Base-by-base conservation (phyloP, 352 stramenopile genomes). In the Phytophthora parvispora region DNA sequence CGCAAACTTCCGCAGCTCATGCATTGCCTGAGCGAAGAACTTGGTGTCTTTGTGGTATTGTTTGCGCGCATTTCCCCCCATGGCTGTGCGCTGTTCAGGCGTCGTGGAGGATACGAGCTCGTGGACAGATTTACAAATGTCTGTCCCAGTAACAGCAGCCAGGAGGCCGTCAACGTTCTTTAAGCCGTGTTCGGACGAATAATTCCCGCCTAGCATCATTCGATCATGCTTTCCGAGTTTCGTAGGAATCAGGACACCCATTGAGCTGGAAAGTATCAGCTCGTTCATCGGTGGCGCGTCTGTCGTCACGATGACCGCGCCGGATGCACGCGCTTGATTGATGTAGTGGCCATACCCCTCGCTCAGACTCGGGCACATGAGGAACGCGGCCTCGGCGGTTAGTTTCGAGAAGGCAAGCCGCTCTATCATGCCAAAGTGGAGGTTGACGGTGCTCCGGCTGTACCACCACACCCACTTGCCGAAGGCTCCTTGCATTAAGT, bases 391-490 rank as follows among this genome's bases (percentile, higher is more conserved):
- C 15, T 49, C 42, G 6, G 42, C 42, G 8, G 42, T 49, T 15
- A 49, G 42, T 16, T 49, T 49, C n/a, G n/a, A 27, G 42, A 49
- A 49, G 42, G 42, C 15, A 2, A 49, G n/a, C 13, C 42, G 42
- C 24, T 49, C 42, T 20, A 49, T 27, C 42, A 49, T 49, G 42
- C 42, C 42, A 16, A 49, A 49, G 20, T 49, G 42, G 42, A 49
- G 42, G 13, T 49, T 49, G 6, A 49, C 42, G 6, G 42, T 49
- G 2, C 42, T 49, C 18, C 42, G 20, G n/a, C 42, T 49, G 20
- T 49, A 49, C 42, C 42, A 49, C 42, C 42, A 49, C 8, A 49
- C 42, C 42, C 42, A 49, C 42, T 49, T 49, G 42, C n/a, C 42
- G 3, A 27, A 49, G 8, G 42, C 42, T 6, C 42, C 42, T 25